Percentiles rank a stretch among this genome's conserved stretches.
Evolutionary conservation across 768 basidiomycete genomes (phyloP).

Genomic region (Serendipita sp.): DNA sequence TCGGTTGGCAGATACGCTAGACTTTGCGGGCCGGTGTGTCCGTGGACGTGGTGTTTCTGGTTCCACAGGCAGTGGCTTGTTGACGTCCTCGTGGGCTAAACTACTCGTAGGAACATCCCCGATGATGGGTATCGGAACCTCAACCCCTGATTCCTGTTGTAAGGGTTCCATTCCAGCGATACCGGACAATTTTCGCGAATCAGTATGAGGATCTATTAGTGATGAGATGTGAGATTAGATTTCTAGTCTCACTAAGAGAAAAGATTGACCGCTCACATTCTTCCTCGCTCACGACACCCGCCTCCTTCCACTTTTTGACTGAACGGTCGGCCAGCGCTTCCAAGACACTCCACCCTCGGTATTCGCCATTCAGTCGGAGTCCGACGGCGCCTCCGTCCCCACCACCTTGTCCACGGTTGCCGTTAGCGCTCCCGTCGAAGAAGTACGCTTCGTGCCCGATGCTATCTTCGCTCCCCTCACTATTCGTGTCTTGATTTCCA

Average conservation of each 20-base stretch:
- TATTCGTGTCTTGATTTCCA: slow-evolving; percentile 38
- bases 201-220: neutral
- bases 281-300: slow-evolving; percentile 48
- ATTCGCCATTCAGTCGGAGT: slow-evolving; percentile 66
- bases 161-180: neutral
- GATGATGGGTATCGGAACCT: neutral
- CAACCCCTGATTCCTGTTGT: neutral
- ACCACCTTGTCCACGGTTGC: slow-evolving; percentile 58
- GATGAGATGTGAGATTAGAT: neutral
- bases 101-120: neutral
- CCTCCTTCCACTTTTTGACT: slow-evolving; percentile 70
- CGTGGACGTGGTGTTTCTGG: neutral
- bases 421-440: slow-evolving; percentile 61
- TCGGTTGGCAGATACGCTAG: neutral
- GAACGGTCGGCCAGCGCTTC: slow-evolving; percentile 91
- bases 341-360: slow-evolving; percentile 80
- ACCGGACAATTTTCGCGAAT: neutral
- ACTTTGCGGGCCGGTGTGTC: neutral
- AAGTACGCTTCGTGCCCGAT: slow-evolving; percentile 81
- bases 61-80: neutral
- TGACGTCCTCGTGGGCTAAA: neutral
- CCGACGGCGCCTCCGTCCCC: slow-evolving; percentile 58
- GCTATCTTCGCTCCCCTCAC: slow-evolving; percentile 67
- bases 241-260: neutral
- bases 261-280: slow-evolving; percentile 15